phyloP scores from a whole-genome alignment of 2,329 filamentous ascomycete genomes.

The Monosporascus sp. region DNA sequence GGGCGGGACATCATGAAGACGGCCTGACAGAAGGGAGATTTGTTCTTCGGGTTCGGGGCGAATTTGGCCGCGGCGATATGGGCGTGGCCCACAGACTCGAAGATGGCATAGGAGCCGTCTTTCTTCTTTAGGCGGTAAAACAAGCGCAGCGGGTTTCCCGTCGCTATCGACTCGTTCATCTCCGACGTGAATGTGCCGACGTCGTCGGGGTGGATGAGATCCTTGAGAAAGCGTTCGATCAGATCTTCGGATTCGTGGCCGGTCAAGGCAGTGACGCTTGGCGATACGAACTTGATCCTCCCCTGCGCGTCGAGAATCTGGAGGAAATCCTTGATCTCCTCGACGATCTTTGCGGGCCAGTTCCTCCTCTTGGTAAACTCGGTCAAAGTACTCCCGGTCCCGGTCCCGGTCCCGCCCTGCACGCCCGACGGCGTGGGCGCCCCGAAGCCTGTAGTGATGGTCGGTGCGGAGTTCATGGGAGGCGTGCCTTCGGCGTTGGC shows the following conservation, averaged over 20 bases:
- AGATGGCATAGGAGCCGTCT: slow-evolving; percentile 70
- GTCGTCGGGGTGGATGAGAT: slow-evolving; percentile 84
- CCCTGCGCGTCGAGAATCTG: slow-evolving; percentile 84
- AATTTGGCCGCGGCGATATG: slow-evolving; percentile 71
- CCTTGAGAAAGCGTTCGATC: slow-evolving; percentile 68
- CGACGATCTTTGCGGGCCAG: slow-evolving; percentile 84
- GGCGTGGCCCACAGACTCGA: slow-evolving; percentile 89
- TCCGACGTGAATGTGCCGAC: slow-evolving; percentile 77
- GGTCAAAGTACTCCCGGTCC: slow-evolving; percentile 42
- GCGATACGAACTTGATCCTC: slow-evolving; percentile 79
- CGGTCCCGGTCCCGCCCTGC: slow-evolving; percentile 33
- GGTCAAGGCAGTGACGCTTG: slow-evolving; percentile 67
- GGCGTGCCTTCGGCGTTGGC: slow-evolving; percentile 17
- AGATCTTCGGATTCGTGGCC: slow-evolving; percentile 70
- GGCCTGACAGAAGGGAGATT: slow-evolving; percentile 71
- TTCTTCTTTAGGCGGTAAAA: slow-evolving; percentile 79
- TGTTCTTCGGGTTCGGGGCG: slow-evolving; percentile 57
- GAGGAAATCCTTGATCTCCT: slow-evolving; percentile 83
- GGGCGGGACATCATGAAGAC: slow-evolving; percentile 91
- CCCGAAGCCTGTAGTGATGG: slow-evolving; percentile 28
- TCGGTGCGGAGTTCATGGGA: slow-evolving; percentile 11
- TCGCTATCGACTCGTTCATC: slow-evolving; percentile 83
- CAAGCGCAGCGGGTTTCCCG: slow-evolving; percentile 71
- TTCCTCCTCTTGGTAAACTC: slow-evolving; percentile 60
- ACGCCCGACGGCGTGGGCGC: slow-evolving; percentile 18